Evolutionary conservation across 169 alveolate genomes (phyloP).

Genomic region (Plasmodium coatneyi): DNA sequence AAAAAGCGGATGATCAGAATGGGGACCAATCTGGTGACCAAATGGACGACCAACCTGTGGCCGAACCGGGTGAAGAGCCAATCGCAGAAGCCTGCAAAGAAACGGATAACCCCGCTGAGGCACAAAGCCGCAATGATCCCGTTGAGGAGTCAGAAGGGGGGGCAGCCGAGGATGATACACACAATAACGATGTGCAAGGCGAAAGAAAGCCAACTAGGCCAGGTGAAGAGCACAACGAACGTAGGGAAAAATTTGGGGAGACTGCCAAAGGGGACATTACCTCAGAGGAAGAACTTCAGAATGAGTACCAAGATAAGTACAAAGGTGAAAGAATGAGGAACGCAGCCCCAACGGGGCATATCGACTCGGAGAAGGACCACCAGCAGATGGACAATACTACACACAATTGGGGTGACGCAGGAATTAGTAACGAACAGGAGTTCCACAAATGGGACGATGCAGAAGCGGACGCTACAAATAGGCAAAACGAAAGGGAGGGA

Average conservation of each 20-base stretch:
- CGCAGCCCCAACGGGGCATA: neutral
- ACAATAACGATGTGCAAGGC: neutral
- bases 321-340: neutral
- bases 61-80: neutral
- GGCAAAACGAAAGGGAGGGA: neutral
- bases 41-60: neutral
- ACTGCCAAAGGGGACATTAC: neutral
- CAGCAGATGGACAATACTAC: neutral
- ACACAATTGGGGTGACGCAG: neutral
- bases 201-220: neutral
- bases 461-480: neutral
- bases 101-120: neutral
- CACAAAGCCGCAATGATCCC: neutral
- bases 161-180: neutral
- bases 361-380: neutral
- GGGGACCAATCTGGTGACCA: neutral
- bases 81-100: neutral
- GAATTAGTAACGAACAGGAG: neutral
- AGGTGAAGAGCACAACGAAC: neutral
- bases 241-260: constrained; percentile 2
- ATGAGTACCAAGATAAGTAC: neutral
- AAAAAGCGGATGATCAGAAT: neutral
- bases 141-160: neutral
- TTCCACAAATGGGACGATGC: neutral
- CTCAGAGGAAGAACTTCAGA: neutral